Percentiles rank a stretch among this genome's conserved stretches.
These are phyloP conservation scores for Coemansia asiatica DNA, from an alignment of 192 early-diverging fungal genomes.

Conservation along the genomic window DNA sequence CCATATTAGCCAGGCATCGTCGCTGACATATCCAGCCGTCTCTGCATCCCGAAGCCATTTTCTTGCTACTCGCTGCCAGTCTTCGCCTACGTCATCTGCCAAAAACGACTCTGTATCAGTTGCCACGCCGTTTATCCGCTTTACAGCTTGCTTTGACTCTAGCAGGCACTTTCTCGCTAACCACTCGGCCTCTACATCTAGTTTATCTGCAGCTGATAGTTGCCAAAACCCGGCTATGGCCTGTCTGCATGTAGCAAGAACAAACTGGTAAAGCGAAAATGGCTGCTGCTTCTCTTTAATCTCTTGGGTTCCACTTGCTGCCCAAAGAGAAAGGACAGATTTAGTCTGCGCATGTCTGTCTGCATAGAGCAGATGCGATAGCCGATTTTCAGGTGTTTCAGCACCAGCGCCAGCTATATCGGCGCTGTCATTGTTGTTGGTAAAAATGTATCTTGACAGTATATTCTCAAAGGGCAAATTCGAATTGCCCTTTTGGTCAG, in stretches of 20 bases:
- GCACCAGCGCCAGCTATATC: not conserved
- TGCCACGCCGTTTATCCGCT: not conserved
- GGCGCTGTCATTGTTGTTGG: not conserved
- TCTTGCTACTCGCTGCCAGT: not conserved
- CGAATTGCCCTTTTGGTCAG: not conserved
- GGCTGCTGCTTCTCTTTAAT: not conserved
- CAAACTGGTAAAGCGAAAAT: not conserved
- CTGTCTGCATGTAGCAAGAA: not conserved
- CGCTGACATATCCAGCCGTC: too few species aligned
- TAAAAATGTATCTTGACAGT: not conserved
- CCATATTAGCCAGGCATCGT: not conserved
- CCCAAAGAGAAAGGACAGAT: not conserved
- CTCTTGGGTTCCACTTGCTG: not conserved
- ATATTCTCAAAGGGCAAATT: not conserved
- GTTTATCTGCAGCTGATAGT: not conserved
- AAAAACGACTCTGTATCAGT: not conserved
- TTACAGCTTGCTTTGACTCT: not conserved
- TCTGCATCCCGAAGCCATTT: not conserved
- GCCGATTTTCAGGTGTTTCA: not conserved
- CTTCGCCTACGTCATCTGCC: not conserved
- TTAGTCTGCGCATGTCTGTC: not conserved
- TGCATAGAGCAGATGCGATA: constrained; percentile 1
- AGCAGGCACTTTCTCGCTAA: not conserved
- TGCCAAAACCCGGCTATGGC: constrained; percentile 2
- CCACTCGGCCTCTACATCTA: not conserved